Evolutionary conservation across 2,329 filamentous ascomycete species (phyloP).

Genomic region (Penicillium sp.): DNA sequence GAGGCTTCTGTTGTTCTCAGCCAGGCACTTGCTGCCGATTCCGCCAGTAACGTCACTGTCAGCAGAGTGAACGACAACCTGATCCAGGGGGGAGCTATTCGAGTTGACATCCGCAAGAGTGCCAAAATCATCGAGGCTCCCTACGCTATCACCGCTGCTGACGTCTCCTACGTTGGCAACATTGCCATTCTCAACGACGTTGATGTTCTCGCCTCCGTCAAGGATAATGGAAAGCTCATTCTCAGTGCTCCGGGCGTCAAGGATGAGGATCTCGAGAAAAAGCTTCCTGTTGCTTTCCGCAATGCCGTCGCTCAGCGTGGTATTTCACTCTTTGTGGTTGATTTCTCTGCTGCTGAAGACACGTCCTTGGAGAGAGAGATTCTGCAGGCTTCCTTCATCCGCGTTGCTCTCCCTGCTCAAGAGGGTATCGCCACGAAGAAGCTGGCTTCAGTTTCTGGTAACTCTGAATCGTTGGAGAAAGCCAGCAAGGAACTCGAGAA

Average conservation of each 20-base stretch:
- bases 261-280: slow-evolving; percentile 83
- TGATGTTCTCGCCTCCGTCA: slow-evolving; percentile 65
- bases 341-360: slow-evolving; percentile 62
- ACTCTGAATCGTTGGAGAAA: slow-evolving; percentile 57
- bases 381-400: slow-evolving; percentile 76
- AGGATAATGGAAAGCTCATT: slow-evolving; percentile 65
- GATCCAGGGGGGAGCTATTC: slow-evolving; percentile 67
- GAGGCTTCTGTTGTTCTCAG: slow-evolving; percentile 58
- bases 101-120: slow-evolving; percentile 79
- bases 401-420: slow-evolving; percentile 63
- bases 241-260: slow-evolving; percentile 73
- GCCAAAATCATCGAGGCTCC: slow-evolving; percentile 77
- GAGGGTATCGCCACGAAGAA: slow-evolving; percentile 60
- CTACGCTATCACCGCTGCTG: slow-evolving; percentile 72
- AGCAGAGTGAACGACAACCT: slow-evolving; percentile 58
- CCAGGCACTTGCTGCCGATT: slow-evolving; percentile 56
- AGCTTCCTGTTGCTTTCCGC: slow-evolving; percentile 64
- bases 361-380: slow-evolving; percentile 64
- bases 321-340: slow-evolving; percentile 67
- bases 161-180: slow-evolving; percentile 72
- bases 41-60: slow-evolving; percentile 55
- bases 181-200: slow-evolving; percentile 74
- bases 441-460: slow-evolving; percentile 56
- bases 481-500: slow-evolving; percentile 57
- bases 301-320: slow-evolving; percentile 65